Evolutionary conservation across 176 grass and related monocot genomes (phyloP), one percentile per base, ranked within the genome.

Genomic region (Thalia dealbata): DNA sequence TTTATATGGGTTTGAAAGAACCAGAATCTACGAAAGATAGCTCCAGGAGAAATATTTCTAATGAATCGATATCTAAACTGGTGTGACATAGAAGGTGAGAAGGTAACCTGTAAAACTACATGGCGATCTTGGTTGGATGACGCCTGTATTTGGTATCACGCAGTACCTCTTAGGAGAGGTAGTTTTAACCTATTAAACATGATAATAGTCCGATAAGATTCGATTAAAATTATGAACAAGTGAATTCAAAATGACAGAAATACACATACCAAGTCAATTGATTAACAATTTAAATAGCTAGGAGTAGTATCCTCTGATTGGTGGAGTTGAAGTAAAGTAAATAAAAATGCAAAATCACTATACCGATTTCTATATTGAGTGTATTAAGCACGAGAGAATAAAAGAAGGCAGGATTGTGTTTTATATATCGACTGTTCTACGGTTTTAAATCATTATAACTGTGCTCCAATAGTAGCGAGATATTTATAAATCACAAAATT

Each of bases 91-190:
- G 19, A 67, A 67, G 28, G 3, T 1, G 38, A 30, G 38, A 19
- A 67, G 71, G 82, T 85, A 52, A 96, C 93, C 93, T 92, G 81
- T 90, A 76, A 92, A 90, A 56, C 80, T 76, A 82, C 89, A 90
- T 84, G 84, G 76, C 75, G 81, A 82, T 70, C 61, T 86, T n/a
- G 93, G 93, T 65, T 84, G 82, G 71, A 96, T 90, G 81, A 96
- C 85, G 55, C 93, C 93, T 61, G 76, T 96, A 72, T 96, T 96
- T 84, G 93, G 93, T 62, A 86, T 81, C 69, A 96, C 93, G 68
- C 93, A 88, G 68, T 96, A 96, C 79, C 80, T 81, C 84, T 96
- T 96, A 63, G 93, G 93, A 46, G 93, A 96, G 80, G 89, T 96
- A 66, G 93, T 96, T 92, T 96, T 96, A 76, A 96, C 93, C 89